A percentile compares a stretch with the other conserved stretches of the same genome.
Conservation (phyloP, 2,329 filamentous ascomycete genomes). For the Stagonosporopsis chrysanthemi region DNA sequence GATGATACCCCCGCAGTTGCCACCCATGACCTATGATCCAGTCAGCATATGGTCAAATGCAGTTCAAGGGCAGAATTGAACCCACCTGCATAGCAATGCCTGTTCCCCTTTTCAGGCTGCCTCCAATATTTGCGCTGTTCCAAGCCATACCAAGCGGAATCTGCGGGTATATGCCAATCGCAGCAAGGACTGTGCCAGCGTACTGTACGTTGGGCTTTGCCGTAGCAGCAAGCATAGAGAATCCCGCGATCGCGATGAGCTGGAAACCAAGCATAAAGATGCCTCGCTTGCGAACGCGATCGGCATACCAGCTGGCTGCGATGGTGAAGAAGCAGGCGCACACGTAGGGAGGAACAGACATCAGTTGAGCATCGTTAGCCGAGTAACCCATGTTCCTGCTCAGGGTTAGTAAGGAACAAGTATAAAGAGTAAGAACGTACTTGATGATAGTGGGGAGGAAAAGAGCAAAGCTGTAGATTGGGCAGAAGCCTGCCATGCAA, state of each 20-base stretch:
- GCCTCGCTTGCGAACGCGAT: slow-evolving; percentile 38
- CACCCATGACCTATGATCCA: slow-evolving; percentile 53
- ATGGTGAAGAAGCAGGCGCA: slow-evolving; percentile 49
- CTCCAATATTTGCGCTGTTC: slow-evolving; percentile 66
- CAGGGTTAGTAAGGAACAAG: slow-evolving; percentile 63
- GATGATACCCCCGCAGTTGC: slow-evolving; percentile 77
- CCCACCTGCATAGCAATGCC: slow-evolving; percentile 62
- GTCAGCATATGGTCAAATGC: neutral
- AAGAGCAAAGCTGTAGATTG: slow-evolving; percentile 56
- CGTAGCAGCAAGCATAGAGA: slow-evolving; percentile 42
- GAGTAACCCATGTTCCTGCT: slow-evolving; percentile 64
- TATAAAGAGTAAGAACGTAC: slow-evolving; percentile 49
- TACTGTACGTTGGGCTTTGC: slow-evolving; percentile 41
- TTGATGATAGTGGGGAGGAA: slow-evolving; percentile 64
- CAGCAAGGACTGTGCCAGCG: slow-evolving; percentile 45
- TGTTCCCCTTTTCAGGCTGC: slow-evolving; percentile 62
- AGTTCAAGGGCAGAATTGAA: neutral
- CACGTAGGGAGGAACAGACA: slow-evolving; percentile 67
- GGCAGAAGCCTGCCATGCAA: slow-evolving; percentile 50
- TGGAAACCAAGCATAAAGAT: slow-evolving; percentile 45
- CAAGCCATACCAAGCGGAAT: slow-evolving; percentile 65
- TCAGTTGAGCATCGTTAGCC: slow-evolving; percentile 48
- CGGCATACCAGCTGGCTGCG: slow-evolving; percentile 39
- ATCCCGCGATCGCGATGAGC: slow-evolving; percentile 63
- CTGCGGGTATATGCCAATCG: slow-evolving; percentile 61